A percentile compares a stretch with the other conserved stretches of the same genome.
Conservation (phyloP, 768 basidiomycete species). For the Boletellus ananiceps region DNA sequence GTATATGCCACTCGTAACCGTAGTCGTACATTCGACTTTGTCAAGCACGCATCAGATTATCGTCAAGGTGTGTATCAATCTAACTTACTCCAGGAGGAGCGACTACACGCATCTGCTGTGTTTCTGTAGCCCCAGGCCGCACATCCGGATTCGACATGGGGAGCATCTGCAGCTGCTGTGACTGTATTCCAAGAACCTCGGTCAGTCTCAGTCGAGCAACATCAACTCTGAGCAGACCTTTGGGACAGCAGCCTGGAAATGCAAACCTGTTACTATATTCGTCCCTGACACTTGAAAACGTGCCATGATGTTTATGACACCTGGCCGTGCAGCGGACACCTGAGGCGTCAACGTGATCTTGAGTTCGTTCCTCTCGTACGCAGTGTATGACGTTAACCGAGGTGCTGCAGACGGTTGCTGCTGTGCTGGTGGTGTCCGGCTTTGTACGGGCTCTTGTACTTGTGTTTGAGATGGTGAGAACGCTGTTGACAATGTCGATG, state of each 20-base stretch:
- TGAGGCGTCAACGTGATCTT: conserved; percentile 89
- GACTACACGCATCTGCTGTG: conserved; percentile 91
- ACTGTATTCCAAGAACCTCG: conserved; percentile 41
- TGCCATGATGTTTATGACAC: conserved; percentile 85
- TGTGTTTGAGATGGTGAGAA: conserved; percentile 38
- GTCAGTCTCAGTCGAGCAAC: not conserved
- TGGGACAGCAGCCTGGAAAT: conserved; percentile 97
- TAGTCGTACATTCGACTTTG: conserved; percentile 76
- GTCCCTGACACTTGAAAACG: conserved; percentile 70
- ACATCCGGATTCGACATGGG: conserved; percentile 90
- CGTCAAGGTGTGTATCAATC: not conserved
- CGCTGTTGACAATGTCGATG: conserved; percentile 32
- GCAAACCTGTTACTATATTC: conserved; percentile 56
- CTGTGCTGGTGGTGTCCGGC: conserved; percentile 31
- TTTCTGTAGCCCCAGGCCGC: conserved; percentile 74
- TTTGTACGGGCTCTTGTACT: conserved; percentile 29
- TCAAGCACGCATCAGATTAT: conserved; percentile 6
- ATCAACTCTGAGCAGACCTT: conserved; percentile 51
- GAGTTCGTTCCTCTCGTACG: conserved; percentile 89
- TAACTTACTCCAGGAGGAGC: conserved; percentile 77
- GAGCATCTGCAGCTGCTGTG: conserved; percentile 96
- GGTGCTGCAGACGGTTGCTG: conserved; percentile 36
- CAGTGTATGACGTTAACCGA: conserved; percentile 68
- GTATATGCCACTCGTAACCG: conserved; percentile 79
- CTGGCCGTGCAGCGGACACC: conserved; percentile 74